A percentile compares a stretch with the other conserved stretches of the same genome.
phyloP scores from a whole-genome alignment of 2,329 filamentous ascomycete genomes.

The Alternaria triticina region DNA sequence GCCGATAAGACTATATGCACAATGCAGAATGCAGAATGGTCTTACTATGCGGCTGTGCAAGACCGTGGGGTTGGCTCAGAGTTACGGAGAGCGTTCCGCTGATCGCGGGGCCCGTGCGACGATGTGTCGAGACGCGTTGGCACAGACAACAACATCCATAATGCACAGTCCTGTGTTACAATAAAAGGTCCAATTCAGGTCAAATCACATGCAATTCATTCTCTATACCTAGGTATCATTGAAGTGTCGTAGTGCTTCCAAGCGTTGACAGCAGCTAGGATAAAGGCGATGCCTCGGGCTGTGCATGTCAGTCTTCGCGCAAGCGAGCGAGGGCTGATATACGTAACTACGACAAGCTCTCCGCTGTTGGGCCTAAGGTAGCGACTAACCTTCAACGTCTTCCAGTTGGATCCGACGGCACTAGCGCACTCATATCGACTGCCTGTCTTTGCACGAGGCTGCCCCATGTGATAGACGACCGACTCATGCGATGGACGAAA shows the following conservation, averaged over 20 bases:
- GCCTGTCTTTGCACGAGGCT: not conserved
- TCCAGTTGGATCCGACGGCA: no score
- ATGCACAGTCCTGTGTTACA: no score
- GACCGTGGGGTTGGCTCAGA: slow-evolving; percentile 1
- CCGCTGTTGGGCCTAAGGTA: not conserved
- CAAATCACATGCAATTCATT: not conserved
- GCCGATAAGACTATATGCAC: not conserved
- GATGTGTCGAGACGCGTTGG: not conserved
- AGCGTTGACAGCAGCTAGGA: not conserved
- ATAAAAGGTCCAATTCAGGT: no score
- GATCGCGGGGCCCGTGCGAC: not conserved
- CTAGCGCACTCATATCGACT: not conserved
- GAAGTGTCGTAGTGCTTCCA: no score
- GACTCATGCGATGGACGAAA: not conserved
- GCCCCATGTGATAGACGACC: not conserved
- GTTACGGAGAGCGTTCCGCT: not conserved
- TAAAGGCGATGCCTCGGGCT: not conserved
- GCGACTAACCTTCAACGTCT: not conserved
- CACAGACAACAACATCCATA: not conserved
- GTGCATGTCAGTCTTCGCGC: not conserved
- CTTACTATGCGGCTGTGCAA: not conserved
- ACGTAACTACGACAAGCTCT: not conserved
- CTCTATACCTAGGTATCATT: not conserved
- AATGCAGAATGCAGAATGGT: not conserved
- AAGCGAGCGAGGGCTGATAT: not conserved